phyloP scores from a whole-genome alignment of 495 filamentous ascomycete species.

The Viridothelium virens region DNA sequence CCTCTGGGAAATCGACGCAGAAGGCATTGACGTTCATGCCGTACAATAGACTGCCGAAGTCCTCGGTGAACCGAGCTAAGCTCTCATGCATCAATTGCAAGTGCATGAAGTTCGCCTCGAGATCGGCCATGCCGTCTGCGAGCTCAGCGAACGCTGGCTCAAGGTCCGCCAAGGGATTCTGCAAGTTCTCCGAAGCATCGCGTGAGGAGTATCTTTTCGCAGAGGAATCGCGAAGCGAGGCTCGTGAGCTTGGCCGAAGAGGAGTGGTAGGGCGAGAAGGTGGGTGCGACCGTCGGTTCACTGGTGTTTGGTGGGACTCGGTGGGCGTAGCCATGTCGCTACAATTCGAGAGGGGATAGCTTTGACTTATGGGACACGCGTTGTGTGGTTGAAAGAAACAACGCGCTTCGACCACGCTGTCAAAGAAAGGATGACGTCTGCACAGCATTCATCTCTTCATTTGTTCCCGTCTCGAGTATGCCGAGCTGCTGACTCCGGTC shows the following conservation, averaged over 20 bases:
- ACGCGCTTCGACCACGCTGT: not conserved
- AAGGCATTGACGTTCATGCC: conserved; percentile 98
- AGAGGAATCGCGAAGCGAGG: conserved; percentile 65
- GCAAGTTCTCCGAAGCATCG: conserved; percentile 16
- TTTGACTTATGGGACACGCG: not conserved
- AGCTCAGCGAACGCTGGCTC: conserved; percentile 89
- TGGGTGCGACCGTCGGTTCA: conserved; percentile 40
- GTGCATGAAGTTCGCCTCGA: conserved; percentile 96
- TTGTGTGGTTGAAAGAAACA: not conserved
- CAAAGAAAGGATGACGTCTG: no score
- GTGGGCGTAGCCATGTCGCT: not conserved
- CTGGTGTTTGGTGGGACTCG: conserved; percentile 18
- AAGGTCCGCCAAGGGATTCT: conserved; percentile 68
- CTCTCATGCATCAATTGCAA: conserved; percentile 97
- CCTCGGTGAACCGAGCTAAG: conserved; percentile 87
- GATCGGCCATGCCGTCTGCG: conserved; percentile 85
- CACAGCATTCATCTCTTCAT: no score
- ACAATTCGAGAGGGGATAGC: not conserved
- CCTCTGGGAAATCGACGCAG: conserved; percentile 96
- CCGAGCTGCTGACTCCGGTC: not conserved
- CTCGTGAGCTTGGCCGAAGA: conserved; percentile 81
- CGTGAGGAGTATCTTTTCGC: not conserved
- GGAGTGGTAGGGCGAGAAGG: conserved; percentile 85
- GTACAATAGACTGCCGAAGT: conserved; percentile 90
- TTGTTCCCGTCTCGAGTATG: no score